A percentile compares a stretch with the other conserved stretches of the same genome.
Conservation (phyloP, 352 stramenopile genomes). For the Heterotrichella gracilis region DNA sequence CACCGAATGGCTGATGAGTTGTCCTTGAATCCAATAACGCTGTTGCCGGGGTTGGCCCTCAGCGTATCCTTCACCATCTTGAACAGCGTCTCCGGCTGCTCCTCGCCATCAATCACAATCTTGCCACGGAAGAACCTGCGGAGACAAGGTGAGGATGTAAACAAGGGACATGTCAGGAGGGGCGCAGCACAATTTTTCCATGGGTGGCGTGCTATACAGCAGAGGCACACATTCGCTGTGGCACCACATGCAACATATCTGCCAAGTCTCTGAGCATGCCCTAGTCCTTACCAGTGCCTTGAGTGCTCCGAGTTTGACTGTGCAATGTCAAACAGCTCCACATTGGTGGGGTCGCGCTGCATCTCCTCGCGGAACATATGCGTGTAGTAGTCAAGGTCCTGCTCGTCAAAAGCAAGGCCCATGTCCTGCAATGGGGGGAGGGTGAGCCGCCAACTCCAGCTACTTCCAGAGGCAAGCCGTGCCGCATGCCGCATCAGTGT, state of each 20-base stretch:
- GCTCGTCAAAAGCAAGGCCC: constrained; percentile 87
- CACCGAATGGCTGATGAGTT: constrained; percentile 86
- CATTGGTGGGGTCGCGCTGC: constrained; percentile 73
- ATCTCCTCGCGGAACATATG: constrained; percentile 82
- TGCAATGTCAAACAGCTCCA: constrained; percentile 97
- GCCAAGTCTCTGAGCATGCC: too few relatives aligned
- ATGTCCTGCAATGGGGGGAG: too few relatives aligned
- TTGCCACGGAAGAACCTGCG: constrained; percentile 93
- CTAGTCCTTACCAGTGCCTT: constrained; percentile 91
- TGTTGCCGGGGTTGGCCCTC: constrained; percentile 51
- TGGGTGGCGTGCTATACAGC: too few relatives aligned
- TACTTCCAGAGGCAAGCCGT: too few relatives aligned
- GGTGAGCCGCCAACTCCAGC: too few relatives aligned
- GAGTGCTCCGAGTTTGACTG: constrained; percentile 89
- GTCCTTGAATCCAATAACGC: constrained; percentile 92
- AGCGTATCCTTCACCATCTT: constrained; percentile 91
- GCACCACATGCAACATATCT: too few relatives aligned
- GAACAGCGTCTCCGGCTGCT: constrained; percentile 80
- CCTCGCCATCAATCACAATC: constrained; percentile 77
- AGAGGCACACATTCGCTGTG: too few relatives aligned
- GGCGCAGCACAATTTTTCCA: too few relatives aligned
- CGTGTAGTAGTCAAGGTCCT: constrained; percentile 90
- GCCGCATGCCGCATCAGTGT: too few relatives aligned
- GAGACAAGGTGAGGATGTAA: too few relatives aligned
- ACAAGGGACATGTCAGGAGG: too few relatives aligned